Base-by-base conservation (phyloP, 495 filamentous ascomycete genomes). In the Podospora anserina region DNA sequence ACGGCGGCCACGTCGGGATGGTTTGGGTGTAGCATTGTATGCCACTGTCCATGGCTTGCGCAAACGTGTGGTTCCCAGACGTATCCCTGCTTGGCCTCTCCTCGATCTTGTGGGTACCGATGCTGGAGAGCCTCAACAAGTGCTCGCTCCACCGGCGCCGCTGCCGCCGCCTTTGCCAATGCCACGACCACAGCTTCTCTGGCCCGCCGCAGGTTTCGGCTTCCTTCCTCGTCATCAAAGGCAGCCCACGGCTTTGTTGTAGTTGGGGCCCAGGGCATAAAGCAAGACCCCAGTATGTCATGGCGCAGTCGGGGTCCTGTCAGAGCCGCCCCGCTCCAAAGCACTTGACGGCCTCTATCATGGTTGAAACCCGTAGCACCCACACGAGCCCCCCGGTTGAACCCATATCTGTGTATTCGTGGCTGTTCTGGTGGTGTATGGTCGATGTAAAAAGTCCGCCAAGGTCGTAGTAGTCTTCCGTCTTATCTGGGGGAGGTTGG, bases 191-290 rank as follows among this genome's bases (percentile, higher is more conserved):
- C 76, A 0, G 86, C 85, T 0, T 65, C 32, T 63, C 83, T 78
- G 1, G 86, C 83, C 34, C 80, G 75, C 1, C 73, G 75, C 27
- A 88, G 77, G 1, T 78, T 86, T 0, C 61, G 58, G 5, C 78
- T 72, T 4, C 88, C 74, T 59, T 92, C 89, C n/a, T 78, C 69
- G 5, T 80, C 76, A 66, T 90, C 90, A 67, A 91, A 91, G 28
- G 84, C 75, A 4, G 85, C 79, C 90, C 89, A 92, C 0, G 89
- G 87, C 73, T 91, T 91, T 91, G 71, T 92, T 91, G 76, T 91
- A 92, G 67, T 92, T 91, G 2, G 90, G 88, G 0, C 90, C 90
- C 0, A 89, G 72, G 1, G 85, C 73, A 70, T 86, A 90, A 90
- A 0, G 90, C 88, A 3, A 89, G 75, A 0, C 89, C 89, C 89